A percentile compares a stretch with the other conserved stretches of the same genome.
phyloP scores from a whole-genome alignment of 257 asterid genomes.

The Vinca minor region DNA sequence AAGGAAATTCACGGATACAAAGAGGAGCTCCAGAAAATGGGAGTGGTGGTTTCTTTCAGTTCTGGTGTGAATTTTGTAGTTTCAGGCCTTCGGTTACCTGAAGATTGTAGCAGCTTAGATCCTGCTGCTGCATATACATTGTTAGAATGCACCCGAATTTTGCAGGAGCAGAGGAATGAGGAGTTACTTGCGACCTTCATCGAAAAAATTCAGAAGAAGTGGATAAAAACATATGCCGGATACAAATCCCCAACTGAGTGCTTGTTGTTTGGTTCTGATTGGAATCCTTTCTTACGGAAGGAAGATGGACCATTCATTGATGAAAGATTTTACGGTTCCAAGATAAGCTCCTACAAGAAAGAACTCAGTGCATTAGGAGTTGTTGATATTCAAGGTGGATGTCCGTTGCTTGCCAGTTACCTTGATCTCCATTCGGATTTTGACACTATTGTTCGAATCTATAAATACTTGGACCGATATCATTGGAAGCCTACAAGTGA shows the following conservation, averaged over 20 bases:
- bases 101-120: constrained; percentile 17
- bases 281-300: constrained; percentile 17
- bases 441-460: constrained; percentile 23
- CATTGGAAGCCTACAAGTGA: constrained; percentile 21
- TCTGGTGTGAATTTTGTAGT: constrained; percentile 18
- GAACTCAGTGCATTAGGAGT: constrained; percentile 27
- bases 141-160: constrained; percentile 17
- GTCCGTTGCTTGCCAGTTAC: constrained; percentile 18
- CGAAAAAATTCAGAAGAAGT: constrained; percentile 14
- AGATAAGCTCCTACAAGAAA: constrained; percentile 13
- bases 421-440: constrained; percentile 19
- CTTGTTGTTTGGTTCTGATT: constrained; percentile 21
- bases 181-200: not conserved
- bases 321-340: constrained; percentile 24
- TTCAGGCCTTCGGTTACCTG: constrained; percentile 22
- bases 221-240: constrained; percentile 29
- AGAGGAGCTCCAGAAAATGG: constrained; percentile 22
- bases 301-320: constrained; percentile 36
- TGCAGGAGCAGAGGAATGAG: not conserved
- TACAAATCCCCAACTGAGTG: constrained; percentile 25
- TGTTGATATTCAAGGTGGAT: constrained; percentile 21
- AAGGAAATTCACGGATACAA: constrained; percentile 17
- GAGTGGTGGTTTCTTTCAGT: constrained; percentile 20
- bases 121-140: constrained; percentile 19
- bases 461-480: constrained; percentile 15